Evolutionary conservation across 192 early-diverging fungal genomes (phyloP).

Genomic region (Rhizophlyctis rosea): DNA sequence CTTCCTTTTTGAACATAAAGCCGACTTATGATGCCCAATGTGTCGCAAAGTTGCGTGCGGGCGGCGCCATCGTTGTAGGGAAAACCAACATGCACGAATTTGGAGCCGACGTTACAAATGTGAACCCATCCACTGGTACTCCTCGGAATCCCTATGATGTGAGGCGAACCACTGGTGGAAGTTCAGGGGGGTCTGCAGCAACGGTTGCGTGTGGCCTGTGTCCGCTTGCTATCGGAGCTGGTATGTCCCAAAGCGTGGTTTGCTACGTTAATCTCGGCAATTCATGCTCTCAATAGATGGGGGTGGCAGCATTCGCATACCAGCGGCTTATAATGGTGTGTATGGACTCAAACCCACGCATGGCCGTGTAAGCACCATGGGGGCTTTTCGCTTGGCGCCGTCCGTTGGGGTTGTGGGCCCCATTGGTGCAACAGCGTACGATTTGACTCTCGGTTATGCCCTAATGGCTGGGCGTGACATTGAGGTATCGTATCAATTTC

Average conservation of each 20-base stretch:
- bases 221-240: conserved; percentile 67
- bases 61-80: conserved; percentile 66
- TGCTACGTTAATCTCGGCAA: not conserved
- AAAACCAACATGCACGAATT: conserved; percentile 75
- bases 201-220: conserved; percentile 60
- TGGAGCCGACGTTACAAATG: conserved; percentile 60
- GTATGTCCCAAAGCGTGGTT: too few species aligned
- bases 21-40: conserved; percentile 50
- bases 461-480: conserved; percentile 58
- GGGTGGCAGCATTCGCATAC: conserved; percentile 68
- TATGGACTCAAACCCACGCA: conserved; percentile 75
- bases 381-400: conserved; percentile 51
- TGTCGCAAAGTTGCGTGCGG: conserved; percentile 46
- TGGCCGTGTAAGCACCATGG: conserved; percentile 55
- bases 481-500: too few species aligned
- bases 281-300: conserved; percentile 40
- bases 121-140: conserved; percentile 57
- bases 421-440: conserved; percentile 64
- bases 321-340: conserved; percentile 67
- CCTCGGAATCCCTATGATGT: conserved; percentile 63
- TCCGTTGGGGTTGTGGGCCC: conserved; percentile 64
- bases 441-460: conserved; percentile 66
- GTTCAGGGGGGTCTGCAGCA: conserved; percentile 63
- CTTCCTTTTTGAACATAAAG: conserved; percentile 53
- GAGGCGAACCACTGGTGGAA: conserved; percentile 64